phyloP scores from a whole-genome alignment of 2,329 filamentous ascomycete genomes.

The Atkinsonella texensis region DNA sequence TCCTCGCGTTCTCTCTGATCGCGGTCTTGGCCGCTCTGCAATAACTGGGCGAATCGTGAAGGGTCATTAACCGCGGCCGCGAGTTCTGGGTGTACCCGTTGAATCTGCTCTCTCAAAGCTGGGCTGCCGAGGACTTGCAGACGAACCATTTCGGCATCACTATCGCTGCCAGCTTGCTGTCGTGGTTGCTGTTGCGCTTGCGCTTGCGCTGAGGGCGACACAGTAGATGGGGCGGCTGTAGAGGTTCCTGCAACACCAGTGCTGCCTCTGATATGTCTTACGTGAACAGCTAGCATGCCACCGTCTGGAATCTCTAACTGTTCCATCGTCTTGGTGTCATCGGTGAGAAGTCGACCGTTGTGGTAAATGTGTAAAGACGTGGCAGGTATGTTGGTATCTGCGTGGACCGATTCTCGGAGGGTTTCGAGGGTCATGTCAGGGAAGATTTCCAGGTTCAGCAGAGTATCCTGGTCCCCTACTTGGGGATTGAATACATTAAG shows the following conservation, averaged over 20 bases:
- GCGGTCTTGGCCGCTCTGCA: slow-evolving; percentile 53
- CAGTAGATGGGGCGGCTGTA: slow-evolving; percentile 18
- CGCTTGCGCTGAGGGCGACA: slow-evolving; percentile 21
- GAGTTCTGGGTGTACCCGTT: slow-evolving; percentile 62
- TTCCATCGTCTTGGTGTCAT: slow-evolving; percentile 70
- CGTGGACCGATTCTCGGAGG: slow-evolving; percentile 78
- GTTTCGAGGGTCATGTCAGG: slow-evolving; percentile 72
- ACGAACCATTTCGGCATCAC: slow-evolving; percentile 71
- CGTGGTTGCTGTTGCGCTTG: slow-evolving; percentile 21
- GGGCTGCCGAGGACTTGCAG: slow-evolving; percentile 75
- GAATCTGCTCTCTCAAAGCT: slow-evolving; percentile 55
- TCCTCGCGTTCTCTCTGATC: slow-evolving; percentile 63
- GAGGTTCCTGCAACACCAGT: slow-evolving; percentile 13
- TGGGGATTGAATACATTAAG: slow-evolving; percentile 71
- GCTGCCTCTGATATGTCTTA: slow-evolving; percentile 46
- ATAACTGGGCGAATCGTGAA: slow-evolving; percentile 61
- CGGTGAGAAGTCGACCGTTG: slow-evolving; percentile 70
- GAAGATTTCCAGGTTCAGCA: slow-evolving; percentile 72
- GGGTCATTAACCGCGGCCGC: slow-evolving; percentile 66
- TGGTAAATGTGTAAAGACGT: slow-evolving; percentile 75
- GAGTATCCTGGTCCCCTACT: slow-evolving; percentile 53
- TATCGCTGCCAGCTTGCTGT: slow-evolving; percentile 23
- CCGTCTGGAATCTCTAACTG: slow-evolving; percentile 72
- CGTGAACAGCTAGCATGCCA: slow-evolving; percentile 84
- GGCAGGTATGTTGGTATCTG: slow-evolving; percentile 64